These are phyloP conservation scores for Naganishia kalamii DNA, from an alignment of 768 basidiomycete species.

Conservation along the genomic window DNA sequence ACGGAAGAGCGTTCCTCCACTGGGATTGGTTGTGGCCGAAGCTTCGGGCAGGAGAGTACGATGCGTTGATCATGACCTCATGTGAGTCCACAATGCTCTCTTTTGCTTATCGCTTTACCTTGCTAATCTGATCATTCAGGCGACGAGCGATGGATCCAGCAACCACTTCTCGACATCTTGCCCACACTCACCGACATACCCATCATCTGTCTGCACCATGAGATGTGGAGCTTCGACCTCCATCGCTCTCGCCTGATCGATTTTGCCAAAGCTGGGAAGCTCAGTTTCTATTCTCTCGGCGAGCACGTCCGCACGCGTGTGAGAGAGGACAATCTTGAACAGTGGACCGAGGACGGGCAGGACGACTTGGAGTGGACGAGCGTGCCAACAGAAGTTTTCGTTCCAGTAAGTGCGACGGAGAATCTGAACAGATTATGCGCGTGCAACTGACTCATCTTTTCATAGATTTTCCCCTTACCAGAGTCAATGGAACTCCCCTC, in stretches of 20 bases:
- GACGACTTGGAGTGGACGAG: neutral
- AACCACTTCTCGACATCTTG: neutral
- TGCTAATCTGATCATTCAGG: neutral
- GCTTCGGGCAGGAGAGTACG: constrained; percentile 3
- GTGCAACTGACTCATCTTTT: too few relatives aligned
- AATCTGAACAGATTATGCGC: too few relatives aligned
- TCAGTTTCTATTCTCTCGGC: neutral
- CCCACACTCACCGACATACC: constrained; percentile 7
- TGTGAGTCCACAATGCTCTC: constrained; percentile 1
- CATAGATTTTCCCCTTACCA: constrained; percentile 6
- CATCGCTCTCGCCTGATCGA: neutral
- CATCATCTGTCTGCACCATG: constrained; percentile 10
- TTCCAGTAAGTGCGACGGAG: neutral
- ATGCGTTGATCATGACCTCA: constrained; percentile 14
- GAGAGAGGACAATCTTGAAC: neutral
- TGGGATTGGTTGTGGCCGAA: neutral
- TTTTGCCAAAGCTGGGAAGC: neutral
- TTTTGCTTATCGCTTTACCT: neutral
- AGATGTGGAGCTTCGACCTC: neutral
- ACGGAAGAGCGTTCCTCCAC: neutral
- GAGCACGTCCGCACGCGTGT: neutral
- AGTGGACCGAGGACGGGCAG: neutral
- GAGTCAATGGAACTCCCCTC: neutral
- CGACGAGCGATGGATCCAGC: constrained; percentile 6
- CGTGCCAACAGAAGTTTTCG: neutral